These are phyloP conservation scores for Entomortierella parvispora DNA, from an alignment of 192 early-diverging fungal genomes.

Conservation along the genomic window DNA sequence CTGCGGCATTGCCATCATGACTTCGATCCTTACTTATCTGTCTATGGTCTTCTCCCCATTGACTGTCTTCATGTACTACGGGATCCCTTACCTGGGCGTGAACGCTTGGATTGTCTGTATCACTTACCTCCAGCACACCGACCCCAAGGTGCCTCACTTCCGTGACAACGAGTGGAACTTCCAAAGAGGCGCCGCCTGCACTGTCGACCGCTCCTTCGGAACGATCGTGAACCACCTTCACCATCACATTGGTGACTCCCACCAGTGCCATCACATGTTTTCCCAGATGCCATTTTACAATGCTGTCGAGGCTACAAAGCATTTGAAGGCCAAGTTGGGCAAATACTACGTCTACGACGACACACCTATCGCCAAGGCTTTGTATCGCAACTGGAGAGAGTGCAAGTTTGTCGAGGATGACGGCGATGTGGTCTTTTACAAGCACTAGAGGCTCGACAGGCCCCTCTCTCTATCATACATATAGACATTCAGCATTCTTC, in stretches of 20 bases:
- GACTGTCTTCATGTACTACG: constrained; percentile 85
- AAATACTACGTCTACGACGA: constrained; percentile 83
- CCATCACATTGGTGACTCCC: constrained; percentile 87
- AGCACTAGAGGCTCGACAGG: constrained; percentile 43
- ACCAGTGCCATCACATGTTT: constrained; percentile 96
- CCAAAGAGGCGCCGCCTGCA: constrained; percentile 87
- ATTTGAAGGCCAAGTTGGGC: constrained; percentile 83
- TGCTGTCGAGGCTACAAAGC: constrained; percentile 85
- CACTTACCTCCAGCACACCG: constrained; percentile 94
- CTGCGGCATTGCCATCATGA: constrained; percentile 72
- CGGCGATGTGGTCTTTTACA: constrained; percentile 80
- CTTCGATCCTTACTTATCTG: constrained; percentile 63
- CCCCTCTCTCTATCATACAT: no score
- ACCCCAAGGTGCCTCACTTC: constrained; percentile 88
- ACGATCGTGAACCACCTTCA: constrained; percentile 82
- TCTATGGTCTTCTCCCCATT: constrained; percentile 60
- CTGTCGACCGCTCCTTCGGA: constrained; percentile 92
- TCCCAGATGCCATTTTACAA: constrained; percentile 97
- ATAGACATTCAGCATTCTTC: no score
- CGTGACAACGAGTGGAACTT: constrained; percentile 87
- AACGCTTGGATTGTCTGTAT: constrained; percentile 96
- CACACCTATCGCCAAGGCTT: constrained; percentile 71
- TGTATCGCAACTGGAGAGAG: constrained; percentile 71
- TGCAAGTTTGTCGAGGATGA: constrained; percentile 96
- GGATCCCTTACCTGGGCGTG: constrained; percentile 89